These are phyloP conservation scores for Linnemannia zychae DNA, from an alignment of 192 early-diverging fungal genomes.

Conservation along the genomic window DNA sequence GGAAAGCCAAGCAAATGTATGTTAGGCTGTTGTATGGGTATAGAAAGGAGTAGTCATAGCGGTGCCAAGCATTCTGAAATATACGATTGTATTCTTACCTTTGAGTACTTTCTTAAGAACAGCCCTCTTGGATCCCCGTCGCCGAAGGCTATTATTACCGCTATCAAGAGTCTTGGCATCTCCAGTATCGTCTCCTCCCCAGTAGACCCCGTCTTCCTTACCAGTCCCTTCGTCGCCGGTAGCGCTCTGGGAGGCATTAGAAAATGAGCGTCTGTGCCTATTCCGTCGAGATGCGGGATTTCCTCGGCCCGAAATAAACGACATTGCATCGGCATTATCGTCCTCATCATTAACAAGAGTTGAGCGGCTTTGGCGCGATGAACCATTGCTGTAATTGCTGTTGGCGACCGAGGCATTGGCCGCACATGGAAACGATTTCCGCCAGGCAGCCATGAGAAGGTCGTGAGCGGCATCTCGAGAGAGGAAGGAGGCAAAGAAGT, in stretches of 20 bases:
- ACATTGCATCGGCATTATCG: slow-evolving; percentile 33
- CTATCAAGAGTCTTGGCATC: not conserved
- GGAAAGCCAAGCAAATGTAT: not conserved
- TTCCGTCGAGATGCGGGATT: slow-evolving; percentile 36
- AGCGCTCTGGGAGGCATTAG: slow-evolving; percentile 36
- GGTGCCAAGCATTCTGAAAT: not conserved
- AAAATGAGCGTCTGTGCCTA: slow-evolving; percentile 38
- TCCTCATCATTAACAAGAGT: slow-evolving; percentile 26
- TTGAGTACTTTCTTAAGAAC: slow-evolving; percentile 36
- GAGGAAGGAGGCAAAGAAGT: slow-evolving; percentile 90
- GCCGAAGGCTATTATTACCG: slow-evolving; percentile 10
- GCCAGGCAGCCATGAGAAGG: slow-evolving; percentile 78
- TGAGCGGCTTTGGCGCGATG: slow-evolving; percentile 13
- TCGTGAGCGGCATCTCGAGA: slow-evolving; percentile 85
- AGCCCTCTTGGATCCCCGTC: slow-evolving; percentile 43
- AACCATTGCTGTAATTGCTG: slow-evolving; percentile 1
- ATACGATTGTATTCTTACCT: slow-evolving; percentile 8
- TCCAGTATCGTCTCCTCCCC: slow-evolving; percentile 23
- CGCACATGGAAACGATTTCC: slow-evolving; percentile 52
- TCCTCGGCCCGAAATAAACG: slow-evolving; percentile 33
- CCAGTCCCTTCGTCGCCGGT: slow-evolving; percentile 21
- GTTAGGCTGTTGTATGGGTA: not conserved
- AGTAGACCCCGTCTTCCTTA: not conserved
- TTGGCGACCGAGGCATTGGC: slow-evolving; percentile 30
- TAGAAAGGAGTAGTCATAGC: not conserved